Evolutionary conservation across 495 filamentous ascomycete genomes (phyloP).

Genomic region (Geopyxis carbonaria): DNA sequence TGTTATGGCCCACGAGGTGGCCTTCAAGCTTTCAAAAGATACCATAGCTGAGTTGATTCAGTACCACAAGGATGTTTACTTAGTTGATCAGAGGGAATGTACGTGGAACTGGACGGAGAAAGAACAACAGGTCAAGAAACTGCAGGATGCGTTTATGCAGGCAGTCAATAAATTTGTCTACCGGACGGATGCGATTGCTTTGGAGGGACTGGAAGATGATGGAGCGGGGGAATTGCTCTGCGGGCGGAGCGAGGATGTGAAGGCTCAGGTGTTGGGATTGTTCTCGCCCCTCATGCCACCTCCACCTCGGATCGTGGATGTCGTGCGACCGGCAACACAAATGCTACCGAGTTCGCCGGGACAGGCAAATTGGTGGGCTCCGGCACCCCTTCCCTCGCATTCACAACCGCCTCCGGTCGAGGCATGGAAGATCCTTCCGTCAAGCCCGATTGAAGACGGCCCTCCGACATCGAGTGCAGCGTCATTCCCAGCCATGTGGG

Average conservation of each 20-base stretch:
- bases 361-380: conserved; percentile 64
- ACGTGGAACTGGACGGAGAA: conserved; percentile 98
- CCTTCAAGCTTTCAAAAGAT: conserved; percentile 95
- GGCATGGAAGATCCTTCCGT: conserved; percentile 83
- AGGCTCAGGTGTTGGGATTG: conserved; percentile 65
- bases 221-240: conserved; percentile 84
- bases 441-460: conserved; percentile 40
- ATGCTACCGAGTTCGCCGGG: conserved; percentile 76
- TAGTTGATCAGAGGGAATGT: conserved; percentile 68
- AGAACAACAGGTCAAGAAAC: conserved; percentile 84
- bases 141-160: conserved; percentile 95
- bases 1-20: conserved; percentile 93
- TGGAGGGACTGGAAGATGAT: conserved; percentile 95
- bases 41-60: conserved; percentile 89
- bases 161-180: conserved; percentile 96
- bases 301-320: conserved; percentile 80
- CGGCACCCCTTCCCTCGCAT: conserved; percentile 36
- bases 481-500: conserved; percentile 58
- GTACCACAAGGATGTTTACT: conserved; percentile 95
- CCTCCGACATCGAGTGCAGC: conserved; percentile 53
- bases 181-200: conserved; percentile 68
- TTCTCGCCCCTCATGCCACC: conserved; percentile 83
- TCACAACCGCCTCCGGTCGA: conserved; percentile 51
- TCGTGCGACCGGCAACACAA: conserved; percentile 63
- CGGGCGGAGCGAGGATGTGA: conserved; percentile 87